Evolutionary conservation across 129 eudicot species (phyloP), one percentile per base, ranked within the genome.

Genomic region (Gnaphalium uliginosum): DNA sequence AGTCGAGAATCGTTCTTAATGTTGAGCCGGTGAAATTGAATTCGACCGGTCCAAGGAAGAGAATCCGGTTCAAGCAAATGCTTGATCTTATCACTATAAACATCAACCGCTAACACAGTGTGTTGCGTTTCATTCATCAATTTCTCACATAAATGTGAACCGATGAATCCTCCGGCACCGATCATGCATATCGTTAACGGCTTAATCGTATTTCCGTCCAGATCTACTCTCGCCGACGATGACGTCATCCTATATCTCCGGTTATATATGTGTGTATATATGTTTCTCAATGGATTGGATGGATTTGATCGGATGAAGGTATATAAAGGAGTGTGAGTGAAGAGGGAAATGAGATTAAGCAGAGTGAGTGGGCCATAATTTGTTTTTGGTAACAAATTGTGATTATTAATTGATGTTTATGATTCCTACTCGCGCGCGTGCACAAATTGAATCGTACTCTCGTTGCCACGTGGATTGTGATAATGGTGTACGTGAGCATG

Each of bases 81-180:
- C 81, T 90, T 94, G 88, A 94, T 90, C 93, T 94, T 94, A 82
- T 94, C 98, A 75, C 77, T 89, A 74, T 91, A 89, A 6, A 94
- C 98, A 53, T 94, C 98, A 22, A 94, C 98, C 9, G 97, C 98
- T 66, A 90, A 73, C 32, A 94, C 90, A 41, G 76, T 90, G 83
- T 94, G 98, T 41, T 84, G 79, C 22, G 97, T 94, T 78, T 94
- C 96, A 25, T 82, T 18, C 91, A 94, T 76, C 77, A 94, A 68
- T 75, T 90, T 94, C 90, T 94, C 97, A 77, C 98, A 94, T 71
- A 94, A 86, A 73, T 94, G 98, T 32, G 98, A 94, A 8, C 98
- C 98, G 32, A 94, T 94, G 92, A 94, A 94, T 14, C 98, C 98
- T 62, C 98, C 98, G 68, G 97, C 97, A 1, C 98, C 98, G 43